A percentile compares a stretch with the other conserved stretches of the same genome.
These are phyloP conservation scores for Metroxylon sagu DNA, from an alignment of 176 grass and related monocot species.

Conservation along the genomic window DNA sequence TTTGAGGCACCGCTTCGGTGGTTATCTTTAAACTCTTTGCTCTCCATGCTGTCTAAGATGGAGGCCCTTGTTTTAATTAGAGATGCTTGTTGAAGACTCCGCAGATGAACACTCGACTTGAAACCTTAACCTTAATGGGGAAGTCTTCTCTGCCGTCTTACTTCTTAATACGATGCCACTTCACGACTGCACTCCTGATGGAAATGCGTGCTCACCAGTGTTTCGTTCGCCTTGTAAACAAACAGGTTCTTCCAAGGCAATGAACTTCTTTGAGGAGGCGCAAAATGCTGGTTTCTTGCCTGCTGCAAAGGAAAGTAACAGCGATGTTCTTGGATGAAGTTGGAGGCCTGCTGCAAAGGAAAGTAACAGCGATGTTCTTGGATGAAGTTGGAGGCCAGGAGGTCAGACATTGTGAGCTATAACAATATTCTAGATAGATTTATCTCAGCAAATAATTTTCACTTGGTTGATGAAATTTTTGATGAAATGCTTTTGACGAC, in stretches of 20 bases:
- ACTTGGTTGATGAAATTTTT: constrained; percentile 39
- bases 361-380: constrained; percentile 21
- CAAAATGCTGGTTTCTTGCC: constrained; percentile 27
- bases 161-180: constrained; percentile 20
- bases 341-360: constrained; percentile 25
- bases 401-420: constrained; percentile 21
- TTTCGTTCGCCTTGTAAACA: constrained; percentile 23
- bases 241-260: constrained; percentile 8
- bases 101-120: constrained; percentile 21
- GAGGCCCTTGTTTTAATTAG: constrained; percentile 20
- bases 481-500: constrained; percentile 66
- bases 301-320: constrained; percentile 11
- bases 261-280: constrained; percentile 45
- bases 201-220: constrained; percentile 16
- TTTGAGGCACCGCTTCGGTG: constrained; percentile 8
- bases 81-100: constrained; percentile 28
- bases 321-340: constrained; percentile 26
- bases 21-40: constrained; percentile 14
- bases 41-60: constrained; percentile 18
- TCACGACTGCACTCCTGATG: constrained; percentile 27
- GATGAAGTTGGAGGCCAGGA: constrained; percentile 33
- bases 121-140: constrained; percentile 19
- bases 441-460: constrained; percentile 5
- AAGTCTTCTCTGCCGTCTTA: constrained; percentile 18
- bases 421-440: constrained; percentile 25